Evolutionary conservation across 352 stramenopile genomes (phyloP).

Genomic region (Globisporangium paddicum): DNA sequence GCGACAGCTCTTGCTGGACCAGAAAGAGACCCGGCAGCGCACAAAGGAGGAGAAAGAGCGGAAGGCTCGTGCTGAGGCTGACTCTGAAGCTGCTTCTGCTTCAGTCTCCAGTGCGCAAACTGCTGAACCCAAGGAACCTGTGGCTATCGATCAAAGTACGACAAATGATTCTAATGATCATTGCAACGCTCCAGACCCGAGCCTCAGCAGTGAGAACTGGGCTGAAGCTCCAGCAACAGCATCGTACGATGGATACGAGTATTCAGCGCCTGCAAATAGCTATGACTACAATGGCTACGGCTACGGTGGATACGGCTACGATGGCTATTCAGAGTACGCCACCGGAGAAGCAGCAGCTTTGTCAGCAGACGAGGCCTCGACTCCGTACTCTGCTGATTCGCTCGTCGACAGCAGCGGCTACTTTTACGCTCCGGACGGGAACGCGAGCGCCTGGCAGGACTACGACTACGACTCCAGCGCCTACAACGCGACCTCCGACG

Average conservation of each 20-base stretch:
- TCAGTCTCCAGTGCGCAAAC: no score
- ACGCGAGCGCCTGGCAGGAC: conserved; percentile 23
- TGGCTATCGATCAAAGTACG: not conserved
- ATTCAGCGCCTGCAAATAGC: conserved; percentile 12
- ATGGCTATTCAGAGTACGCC: conserved; percentile 2
- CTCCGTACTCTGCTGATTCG: not conserved
- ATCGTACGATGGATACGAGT: conserved; percentile 17
- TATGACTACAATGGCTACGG: conserved; percentile 18
- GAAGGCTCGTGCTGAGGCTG: not conserved
- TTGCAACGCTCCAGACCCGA: not conserved
- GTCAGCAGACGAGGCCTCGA: not conserved
- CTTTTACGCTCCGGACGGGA: conserved; percentile 26
- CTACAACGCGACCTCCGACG: not conserved
- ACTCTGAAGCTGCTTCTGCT: not conserved
- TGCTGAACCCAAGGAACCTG: not conserved
- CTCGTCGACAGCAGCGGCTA: conserved; percentile 27
- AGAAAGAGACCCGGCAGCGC: conserved; percentile 15
- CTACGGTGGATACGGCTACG: conserved; percentile 18
- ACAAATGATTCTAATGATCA: not conserved
- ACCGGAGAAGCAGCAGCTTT: not conserved
- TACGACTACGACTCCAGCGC: conserved; percentile 17
- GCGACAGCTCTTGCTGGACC: conserved; percentile 24
- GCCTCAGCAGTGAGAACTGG: not conserved
- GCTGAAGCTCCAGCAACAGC: conserved; percentile 4
- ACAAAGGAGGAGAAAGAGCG: conserved; percentile 17